These are phyloP conservation scores for Ambrosia hybrid DNA, from an alignment of 140 eudicot genomes.

Conservation along the genomic window DNA sequence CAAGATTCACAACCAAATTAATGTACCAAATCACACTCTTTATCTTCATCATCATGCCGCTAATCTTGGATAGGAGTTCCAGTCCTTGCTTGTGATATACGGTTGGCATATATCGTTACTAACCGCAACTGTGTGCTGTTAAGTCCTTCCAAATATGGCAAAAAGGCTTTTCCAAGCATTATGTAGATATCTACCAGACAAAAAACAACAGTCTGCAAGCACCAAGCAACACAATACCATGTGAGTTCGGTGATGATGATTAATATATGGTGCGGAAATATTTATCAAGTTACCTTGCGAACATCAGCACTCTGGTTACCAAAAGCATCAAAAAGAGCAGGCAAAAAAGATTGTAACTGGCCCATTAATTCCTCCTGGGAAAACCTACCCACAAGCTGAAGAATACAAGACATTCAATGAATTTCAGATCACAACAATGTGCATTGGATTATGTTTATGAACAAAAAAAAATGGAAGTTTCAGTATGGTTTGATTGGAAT, in stretches of 20 bases:
- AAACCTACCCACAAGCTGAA: slow-evolving; percentile 94
- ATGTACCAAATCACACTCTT: slow-evolving; percentile 32
- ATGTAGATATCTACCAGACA: slow-evolving; percentile 95
- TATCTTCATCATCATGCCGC: slow-evolving; percentile 8
- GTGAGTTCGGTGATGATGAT: background rate
- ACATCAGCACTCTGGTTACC: slow-evolving; percentile 99
- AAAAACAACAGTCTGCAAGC: slow-evolving; percentile 90
- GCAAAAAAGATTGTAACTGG: slow-evolving; percentile 85
- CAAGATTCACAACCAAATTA: slow-evolving; percentile 44
- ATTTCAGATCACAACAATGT: slow-evolving; percentile 14
- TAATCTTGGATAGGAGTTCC: slow-evolving; percentile 71
- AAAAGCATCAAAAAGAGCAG: slow-evolving; percentile 93
- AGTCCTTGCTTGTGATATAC: slow-evolving; percentile 94
- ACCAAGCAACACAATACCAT: slow-evolving; percentile 24
- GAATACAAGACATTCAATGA: background rate
- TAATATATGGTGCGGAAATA: background rate
- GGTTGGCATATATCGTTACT: slow-evolving; percentile 92
- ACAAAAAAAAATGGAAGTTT: background rate
- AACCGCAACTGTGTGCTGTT: slow-evolving; percentile 87
- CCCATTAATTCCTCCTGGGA: slow-evolving; percentile 83
- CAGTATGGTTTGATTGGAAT: slow-evolving; percentile 21
- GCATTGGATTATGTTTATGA: background rate
- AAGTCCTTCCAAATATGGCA: slow-evolving; percentile 90
- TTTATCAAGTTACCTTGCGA: slow-evolving; percentile 61
- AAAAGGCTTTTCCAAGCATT: slow-evolving; percentile 86